A percentile compares a stretch with the other conserved stretches of the same genome.
These are phyloP conservation scores for Amanita rimosa DNA, from an alignment of 768 basidiomycete species.

Conservation along the genomic window DNA sequence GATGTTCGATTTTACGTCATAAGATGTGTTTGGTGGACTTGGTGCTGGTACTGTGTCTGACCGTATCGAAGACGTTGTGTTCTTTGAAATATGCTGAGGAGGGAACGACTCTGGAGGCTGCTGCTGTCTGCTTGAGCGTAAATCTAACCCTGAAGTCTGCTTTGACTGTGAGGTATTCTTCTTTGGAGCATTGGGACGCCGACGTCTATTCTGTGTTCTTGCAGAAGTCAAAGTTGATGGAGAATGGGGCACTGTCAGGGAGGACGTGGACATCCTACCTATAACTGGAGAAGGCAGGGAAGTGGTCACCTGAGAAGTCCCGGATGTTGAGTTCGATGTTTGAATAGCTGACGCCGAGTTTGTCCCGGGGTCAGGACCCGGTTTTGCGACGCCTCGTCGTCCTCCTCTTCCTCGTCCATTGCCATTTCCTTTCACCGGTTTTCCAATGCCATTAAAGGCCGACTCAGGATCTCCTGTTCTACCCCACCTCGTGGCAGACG, in stretches of 20 bases:
- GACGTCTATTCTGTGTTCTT: slow-evolving; percentile 34
- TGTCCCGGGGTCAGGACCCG: slow-evolving; percentile 4
- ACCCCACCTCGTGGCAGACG: slow-evolving; percentile 30
- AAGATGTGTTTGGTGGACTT: slow-evolving; percentile 10
- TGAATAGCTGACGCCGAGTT: background rate
- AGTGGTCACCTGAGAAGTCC: slow-evolving; percentile 10
- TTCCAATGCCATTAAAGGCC: slow-evolving; percentile 33
- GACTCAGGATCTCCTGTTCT: slow-evolving; percentile 34
- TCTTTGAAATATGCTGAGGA: background rate
- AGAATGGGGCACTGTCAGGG: slow-evolving; percentile 15
- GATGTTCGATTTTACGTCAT: slow-evolving; percentile 51
- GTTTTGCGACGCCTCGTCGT: slow-evolving; percentile 18
- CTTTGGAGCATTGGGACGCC: slow-evolving; percentile 33
- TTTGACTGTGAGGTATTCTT: background rate
- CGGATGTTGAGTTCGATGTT: background rate
- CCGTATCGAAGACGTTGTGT: background rate
- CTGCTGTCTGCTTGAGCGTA: slow-evolving; percentile 1
- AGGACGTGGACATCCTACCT: slow-evolving; percentile 10
- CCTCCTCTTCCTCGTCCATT: slow-evolving; percentile 25
- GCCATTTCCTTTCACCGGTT: slow-evolving; percentile 24
- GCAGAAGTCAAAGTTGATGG: slow-evolving; percentile 19
- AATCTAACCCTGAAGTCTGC: background rate
- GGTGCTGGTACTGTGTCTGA: background rate
- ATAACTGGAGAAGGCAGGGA: slow-evolving; percentile 7
- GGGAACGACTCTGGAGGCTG: slow-evolving; percentile 16